Evolutionary conservation across 208 protist genomes (phyloP).

Genomic region (Balamuthia mandrillaris): DNA sequence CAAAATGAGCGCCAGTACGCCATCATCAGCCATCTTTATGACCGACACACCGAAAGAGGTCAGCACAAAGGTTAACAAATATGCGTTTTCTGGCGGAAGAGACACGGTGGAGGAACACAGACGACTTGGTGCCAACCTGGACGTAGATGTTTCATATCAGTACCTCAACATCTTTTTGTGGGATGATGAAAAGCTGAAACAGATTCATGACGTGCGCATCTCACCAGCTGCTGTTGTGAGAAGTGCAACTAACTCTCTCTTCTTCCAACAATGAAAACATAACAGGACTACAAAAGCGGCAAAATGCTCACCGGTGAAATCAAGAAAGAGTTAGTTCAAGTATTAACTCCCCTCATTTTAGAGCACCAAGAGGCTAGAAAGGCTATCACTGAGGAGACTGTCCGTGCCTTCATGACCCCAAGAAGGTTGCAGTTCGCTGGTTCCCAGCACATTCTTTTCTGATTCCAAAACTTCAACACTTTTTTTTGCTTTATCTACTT

Average conservation of each 20-base stretch:
- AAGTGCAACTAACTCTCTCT: not conserved
- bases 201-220: conserved; percentile 62
- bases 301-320: conserved; percentile 93
- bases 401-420: conserved; percentile 46
- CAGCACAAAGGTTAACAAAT: conserved; percentile 82
- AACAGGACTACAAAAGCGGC: conserved; percentile 87
- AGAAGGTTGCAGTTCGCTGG: not conserved
- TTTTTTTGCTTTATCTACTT: too few relatives aligned
- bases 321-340: conserved; percentile 90
- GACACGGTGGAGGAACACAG: conserved; percentile 91
- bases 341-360: conserved; percentile 79
- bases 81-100: conserved; percentile 94
- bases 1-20: conserved; percentile 95
- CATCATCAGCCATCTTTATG: conserved; percentile 90
- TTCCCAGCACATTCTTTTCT: too few relatives aligned
- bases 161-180: conserved; percentile 94
- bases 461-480: too few relatives aligned
- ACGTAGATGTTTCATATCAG: conserved; percentile 91
- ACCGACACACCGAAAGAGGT: conserved; percentile 91
- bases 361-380: conserved; percentile 72
- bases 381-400: conserved; percentile 83
- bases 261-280: too few relatives aligned
- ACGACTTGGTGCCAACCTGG: conserved; percentile 83
- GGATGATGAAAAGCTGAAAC: conserved; percentile 85
- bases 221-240: not conserved